Evolutionary conservation across 352 stramenopile species (phyloP), one percentile per base, ranked within the genome.

Genomic region (Phytophthora sp.): DNA sequence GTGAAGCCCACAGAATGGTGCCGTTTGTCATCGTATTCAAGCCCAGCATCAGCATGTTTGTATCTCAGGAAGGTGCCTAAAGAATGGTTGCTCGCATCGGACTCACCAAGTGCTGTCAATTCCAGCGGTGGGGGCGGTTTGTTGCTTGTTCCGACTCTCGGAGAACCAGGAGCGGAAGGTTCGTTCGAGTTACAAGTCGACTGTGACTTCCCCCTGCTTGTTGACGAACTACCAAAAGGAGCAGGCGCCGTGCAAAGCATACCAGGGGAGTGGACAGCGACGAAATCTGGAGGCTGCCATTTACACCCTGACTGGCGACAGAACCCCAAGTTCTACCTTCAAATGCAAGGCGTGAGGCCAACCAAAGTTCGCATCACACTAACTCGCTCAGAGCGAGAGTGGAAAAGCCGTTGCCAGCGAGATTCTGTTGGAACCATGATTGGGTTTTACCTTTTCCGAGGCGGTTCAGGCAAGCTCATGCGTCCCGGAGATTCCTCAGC

Each of bases 341-440:
- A 82, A 17, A 68, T 97, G 31, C 84, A 92, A 67, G 76, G 73
- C 20, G 74, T 91, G 18, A 74, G 87, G 1, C 76, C 84, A 5
- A 80, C 79, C 3, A 89, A 83, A 39, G 85, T 95, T 8, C 85
- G 79, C 26, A 91, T 97, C 71, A 84, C 82, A 18, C 72, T 97
- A 31, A 88, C 84, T 8, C 78, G 89, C 2, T 91, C 84, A 11
- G 90, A 96, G 50, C 75, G 86, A 28, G 84, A 95, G 66, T 97
- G 90, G 90, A 83, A 80, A 28, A 62, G 60, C 21, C 88, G 91
- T 45, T 96, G 87, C 59, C 89, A 90, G 46, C 82, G 83, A 9
- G 90, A 97, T 65, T 74, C 78, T 0, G 88, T 97, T 11, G 90
- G 89, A 13, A 82, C 78, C 28, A 97, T 97, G 90, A 94, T 97